Base-by-base conservation (phyloP, 2,329 filamentous ascomycete species). In the Fusarium temperatum region DNA sequence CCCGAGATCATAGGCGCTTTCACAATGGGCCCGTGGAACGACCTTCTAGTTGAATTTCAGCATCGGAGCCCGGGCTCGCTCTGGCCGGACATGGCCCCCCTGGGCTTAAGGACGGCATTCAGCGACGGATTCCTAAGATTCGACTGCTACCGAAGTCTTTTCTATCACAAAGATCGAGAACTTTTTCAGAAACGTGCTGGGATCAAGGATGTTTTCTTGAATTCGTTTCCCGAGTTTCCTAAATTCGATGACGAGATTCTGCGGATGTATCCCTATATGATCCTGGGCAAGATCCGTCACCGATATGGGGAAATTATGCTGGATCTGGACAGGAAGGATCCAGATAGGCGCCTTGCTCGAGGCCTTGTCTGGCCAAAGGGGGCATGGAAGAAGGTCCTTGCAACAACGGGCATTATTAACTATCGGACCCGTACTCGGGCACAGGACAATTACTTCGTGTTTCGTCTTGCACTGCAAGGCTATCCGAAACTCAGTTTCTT, bases 371-470 rank as follows among this genome's bases (percentile, higher is more conserved):
- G n/a, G n/a, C n/a, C n/a, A n/a, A n/a, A n/a, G n/a, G n/a, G n/a
- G n/a, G n/a, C n/a, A n/a, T n/a, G n/a, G n/a, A n/a, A n/a, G n/a
- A n/a, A n/a, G n/a, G n/a, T n/a, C n/a, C n/a, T n/a, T n/a, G n/a
- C n/a, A n/a, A n/a, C n/a, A n/a, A n/a, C n/a, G n/a, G n/a, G n/a
- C n/a, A n/a, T n/a, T n/a, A n/a, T n/a, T n/a, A n/a, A n/a, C n/a
- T 15, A 8, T 47, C 24, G 18, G 18, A 28, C 28, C 4, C 5
- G 26, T 22, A 47, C 13, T 28, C 0, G 2, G 13, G 3, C 6
- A 4, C 18, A 47, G 26, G 2, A 3, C 1, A 0, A 0, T 0
- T 28, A 47, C 26, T 47, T 47, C 4, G 0, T 15, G 26, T 6
- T 11, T 28, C 9, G 45, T 22, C 45, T 47, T 15, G 1, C 10